phyloP scores from a whole-genome alignment of 352 stramenopile genomes.

The Globisporangium spinosum region DNA sequence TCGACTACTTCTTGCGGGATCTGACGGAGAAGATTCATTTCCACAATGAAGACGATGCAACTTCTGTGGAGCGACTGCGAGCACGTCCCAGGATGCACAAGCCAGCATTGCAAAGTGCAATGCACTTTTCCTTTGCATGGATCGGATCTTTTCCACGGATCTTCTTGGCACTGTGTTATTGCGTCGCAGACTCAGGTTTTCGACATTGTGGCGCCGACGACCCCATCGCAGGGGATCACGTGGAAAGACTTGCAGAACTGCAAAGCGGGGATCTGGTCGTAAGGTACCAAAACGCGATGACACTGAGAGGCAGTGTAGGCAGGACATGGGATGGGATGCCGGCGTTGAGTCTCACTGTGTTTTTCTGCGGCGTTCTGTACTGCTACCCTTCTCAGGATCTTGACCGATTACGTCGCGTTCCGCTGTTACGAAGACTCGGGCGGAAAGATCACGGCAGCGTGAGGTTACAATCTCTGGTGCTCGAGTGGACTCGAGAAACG shows the following conservation, averaged over 20 bases:
- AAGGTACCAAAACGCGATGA: conserved; percentile 17
- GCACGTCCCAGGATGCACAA: conserved; percentile 20
- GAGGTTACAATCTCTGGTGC: not conserved
- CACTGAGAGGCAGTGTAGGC: not conserved
- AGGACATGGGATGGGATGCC: not conserved
- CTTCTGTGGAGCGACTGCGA: conserved; percentile 27
- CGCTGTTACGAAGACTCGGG: conserved; percentile 45
- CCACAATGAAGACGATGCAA: conserved; percentile 26
- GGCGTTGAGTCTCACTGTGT: not conserved
- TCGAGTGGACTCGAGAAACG: too few species aligned
- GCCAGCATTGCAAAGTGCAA: not conserved
- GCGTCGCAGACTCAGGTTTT: conserved; percentile 52
- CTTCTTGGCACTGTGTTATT: not conserved
- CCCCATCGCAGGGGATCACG: conserved; percentile 38
- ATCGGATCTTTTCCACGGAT: not conserved
- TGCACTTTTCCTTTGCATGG: not conserved
- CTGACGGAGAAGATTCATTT: conserved; percentile 41
- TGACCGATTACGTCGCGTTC: conserved; percentile 62
- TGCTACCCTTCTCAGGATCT: conserved; percentile 23
- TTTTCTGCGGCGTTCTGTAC: not conserved
- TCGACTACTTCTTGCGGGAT: conserved; percentile 63
- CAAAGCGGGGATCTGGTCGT: conserved; percentile 46
- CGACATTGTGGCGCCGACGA: conserved; percentile 42
- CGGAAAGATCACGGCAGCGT: conserved; percentile 30
- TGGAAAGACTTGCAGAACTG: conserved; percentile 56